Percentiles rank a stretch among this genome's conserved stretches.
Evolutionary conservation across 2,329 filamentous ascomycete genomes (phyloP).

Genomic region (Fusarium sambucinum): DNA sequence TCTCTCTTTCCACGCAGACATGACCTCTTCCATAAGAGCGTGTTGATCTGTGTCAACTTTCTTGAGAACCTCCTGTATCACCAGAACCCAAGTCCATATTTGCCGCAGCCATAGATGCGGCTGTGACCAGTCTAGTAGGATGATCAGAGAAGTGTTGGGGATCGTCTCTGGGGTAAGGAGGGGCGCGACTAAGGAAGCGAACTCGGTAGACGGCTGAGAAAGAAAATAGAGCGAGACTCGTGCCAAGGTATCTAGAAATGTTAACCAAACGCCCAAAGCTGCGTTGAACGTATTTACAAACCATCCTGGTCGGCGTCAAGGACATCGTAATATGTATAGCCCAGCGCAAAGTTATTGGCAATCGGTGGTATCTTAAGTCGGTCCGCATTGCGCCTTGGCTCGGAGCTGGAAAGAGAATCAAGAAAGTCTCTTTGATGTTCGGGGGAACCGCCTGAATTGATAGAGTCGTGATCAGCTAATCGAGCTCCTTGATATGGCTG

Average conservation of each 20-base stretch:
- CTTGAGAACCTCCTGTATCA: conserved; percentile 81
- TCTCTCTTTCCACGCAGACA: conserved; percentile 81
- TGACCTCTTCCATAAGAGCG: conserved; percentile 86
- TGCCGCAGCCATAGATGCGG: conserved; percentile 94
- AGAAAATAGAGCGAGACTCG: conserved; percentile 91
- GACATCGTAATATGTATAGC: conserved; percentile 96
- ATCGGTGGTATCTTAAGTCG: conserved; percentile 78
- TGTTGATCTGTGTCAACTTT: conserved; percentile 82
- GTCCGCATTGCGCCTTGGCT: conserved; percentile 66
- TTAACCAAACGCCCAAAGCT: conserved; percentile 35
- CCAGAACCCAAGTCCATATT: conserved; percentile 87
- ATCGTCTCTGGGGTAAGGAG: conserved; percentile 87
- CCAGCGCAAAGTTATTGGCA: conserved; percentile 91
- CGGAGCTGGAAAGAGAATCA: conserved; percentile 69
- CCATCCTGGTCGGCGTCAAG: conserved; percentile 94
- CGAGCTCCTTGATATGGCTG: conserved; percentile 8
- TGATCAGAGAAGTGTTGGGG: conserved; percentile 86
- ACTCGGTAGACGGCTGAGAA: conserved; percentile 84
- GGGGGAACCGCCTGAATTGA: conserved; percentile 75
- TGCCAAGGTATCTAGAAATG: conserved; percentile 82
- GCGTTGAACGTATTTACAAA: conserved; percentile 53
- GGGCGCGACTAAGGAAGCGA: conserved; percentile 84
- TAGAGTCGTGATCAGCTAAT: conserved; percentile 48
- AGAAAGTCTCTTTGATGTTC: conserved; percentile 89
- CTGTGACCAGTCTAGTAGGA: conserved; percentile 95